Percentiles rank a stretch among this genome's conserved stretches.
These are phyloP conservation scores for Datisca glomerata DNA, from an alignment of 306 rosid species.

Conservation along the genomic window DNA sequence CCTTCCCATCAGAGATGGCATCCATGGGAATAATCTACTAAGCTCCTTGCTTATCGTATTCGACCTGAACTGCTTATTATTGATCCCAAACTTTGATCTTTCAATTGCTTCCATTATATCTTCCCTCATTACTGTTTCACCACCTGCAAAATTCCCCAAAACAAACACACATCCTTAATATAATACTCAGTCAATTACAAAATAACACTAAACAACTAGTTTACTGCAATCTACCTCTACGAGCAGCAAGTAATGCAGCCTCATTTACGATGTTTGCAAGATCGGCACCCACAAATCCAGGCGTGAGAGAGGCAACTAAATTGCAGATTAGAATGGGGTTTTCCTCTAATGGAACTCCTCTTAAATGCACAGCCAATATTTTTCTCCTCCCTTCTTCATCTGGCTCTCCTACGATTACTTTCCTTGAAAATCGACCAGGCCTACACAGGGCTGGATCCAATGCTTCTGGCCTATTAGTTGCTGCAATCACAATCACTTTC, in stretches of 20 bases:
- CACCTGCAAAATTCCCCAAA: constrained; percentile 29
- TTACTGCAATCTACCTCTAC: no score
- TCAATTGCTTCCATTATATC: constrained; percentile 90
- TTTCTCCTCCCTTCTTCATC: constrained; percentile 90
- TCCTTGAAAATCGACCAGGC: constrained; percentile 96
- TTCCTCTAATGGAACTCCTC: constrained; percentile 85
- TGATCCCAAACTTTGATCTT: constrained; percentile 87
- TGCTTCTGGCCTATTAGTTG: constrained; percentile 89
- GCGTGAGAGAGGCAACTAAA: constrained; percentile 73
- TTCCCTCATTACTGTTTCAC: constrained; percentile 68
- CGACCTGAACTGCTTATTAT: constrained; percentile 40
- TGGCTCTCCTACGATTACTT: constrained; percentile 84
- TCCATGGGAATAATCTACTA: constrained; percentile 74
- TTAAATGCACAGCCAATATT: constrained; percentile 84
- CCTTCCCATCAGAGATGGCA: constrained; percentile 66
- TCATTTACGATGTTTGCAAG: constrained; percentile 86
- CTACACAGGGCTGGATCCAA: constrained; percentile 96
- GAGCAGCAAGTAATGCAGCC: constrained; percentile 92
- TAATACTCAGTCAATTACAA: no score
- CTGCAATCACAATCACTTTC: constrained; percentile 85
- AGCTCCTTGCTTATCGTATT: constrained; percentile 61
- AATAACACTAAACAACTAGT: no score
- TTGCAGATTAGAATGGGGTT: constrained; percentile 48
- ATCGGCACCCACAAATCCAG: constrained; percentile 92
- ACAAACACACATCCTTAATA: neutral